phyloP scores from a whole-genome alignment of 1,284 basidiomycete genomes.

The Peniophora sp. region DNA sequence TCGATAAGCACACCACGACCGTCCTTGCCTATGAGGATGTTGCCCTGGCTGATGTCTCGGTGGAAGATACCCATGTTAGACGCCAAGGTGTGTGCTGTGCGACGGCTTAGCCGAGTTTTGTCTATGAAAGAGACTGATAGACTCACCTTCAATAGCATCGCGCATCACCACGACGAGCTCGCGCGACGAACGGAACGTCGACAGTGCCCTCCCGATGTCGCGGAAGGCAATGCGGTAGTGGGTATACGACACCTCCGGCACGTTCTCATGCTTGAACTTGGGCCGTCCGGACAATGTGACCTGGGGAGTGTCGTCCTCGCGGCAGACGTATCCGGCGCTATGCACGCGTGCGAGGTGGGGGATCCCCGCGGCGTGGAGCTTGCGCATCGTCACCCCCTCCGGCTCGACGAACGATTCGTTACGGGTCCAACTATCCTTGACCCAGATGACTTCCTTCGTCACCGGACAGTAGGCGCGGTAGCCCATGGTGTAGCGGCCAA shows the following conservation, averaged over 20 bases:
- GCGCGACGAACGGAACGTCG: neutral
- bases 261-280: neutral
- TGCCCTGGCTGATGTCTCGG: too few species aligned
- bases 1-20: too few species aligned
- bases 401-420: neutral
- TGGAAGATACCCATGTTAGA: too few species aligned
- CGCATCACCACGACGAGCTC: neutral
- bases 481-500: neutral
- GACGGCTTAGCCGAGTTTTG: too few species aligned
- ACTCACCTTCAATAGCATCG: constrained; percentile 5
- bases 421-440: neutral
- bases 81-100: too few species aligned
- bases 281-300: neutral
- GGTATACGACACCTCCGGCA: neutral
- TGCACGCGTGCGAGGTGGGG: neutral
- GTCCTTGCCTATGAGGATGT: too few species aligned
- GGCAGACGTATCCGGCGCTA: neutral
- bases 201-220: neutral
- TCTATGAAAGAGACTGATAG: neutral
- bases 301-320: neutral
- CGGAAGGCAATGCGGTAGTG: neutral
- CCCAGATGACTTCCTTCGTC: neutral
- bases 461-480: neutral
- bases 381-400: neutral
- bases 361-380: neutral